phyloP scores from a whole-genome alignment of 129 eudicot genomes.

The Centaurea solstitialis region DNA sequence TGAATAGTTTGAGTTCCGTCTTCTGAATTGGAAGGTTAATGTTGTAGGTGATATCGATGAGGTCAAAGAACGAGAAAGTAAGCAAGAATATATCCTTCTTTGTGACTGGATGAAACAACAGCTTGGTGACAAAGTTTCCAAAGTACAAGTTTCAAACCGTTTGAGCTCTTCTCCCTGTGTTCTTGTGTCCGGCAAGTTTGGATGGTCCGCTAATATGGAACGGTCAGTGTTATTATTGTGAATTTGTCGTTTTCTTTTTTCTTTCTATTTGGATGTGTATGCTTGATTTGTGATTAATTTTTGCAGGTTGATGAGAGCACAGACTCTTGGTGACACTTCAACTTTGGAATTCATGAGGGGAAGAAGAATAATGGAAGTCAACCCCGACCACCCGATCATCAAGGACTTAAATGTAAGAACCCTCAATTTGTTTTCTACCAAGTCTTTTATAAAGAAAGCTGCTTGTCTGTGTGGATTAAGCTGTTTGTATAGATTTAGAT shows the following conservation, averaged over 20 bases:
- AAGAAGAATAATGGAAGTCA: slow-evolving; percentile 87
- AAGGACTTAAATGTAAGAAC: slow-evolving; percentile 77
- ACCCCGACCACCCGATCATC: slow-evolving; percentile 95
- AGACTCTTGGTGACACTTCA: slow-evolving; percentile 89
- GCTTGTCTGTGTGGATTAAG: not conserved
- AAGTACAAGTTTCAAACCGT: slow-evolving; percentile 94
- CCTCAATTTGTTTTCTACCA: too few relatives aligned
- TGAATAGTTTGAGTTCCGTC: not conserved
- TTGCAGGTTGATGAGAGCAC: slow-evolving; percentile 86
- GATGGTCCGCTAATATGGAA: slow-evolving; percentile 99
- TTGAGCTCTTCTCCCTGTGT: slow-evolving; percentile 96
- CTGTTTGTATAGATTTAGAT: not conserved
- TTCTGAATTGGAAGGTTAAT: not conserved
- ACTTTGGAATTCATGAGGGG: slow-evolving; percentile 95
- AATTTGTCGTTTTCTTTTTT: not conserved
- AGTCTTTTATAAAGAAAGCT: too few relatives aligned
- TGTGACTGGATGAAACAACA: slow-evolving; percentile 99
- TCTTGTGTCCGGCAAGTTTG: slow-evolving; percentile 96
- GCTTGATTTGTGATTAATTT: not conserved
- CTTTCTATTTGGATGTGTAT: not conserved
- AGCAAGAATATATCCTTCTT: slow-evolving; percentile 78
- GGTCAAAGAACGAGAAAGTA: slow-evolving; percentile 81
- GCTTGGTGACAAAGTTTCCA: slow-evolving; percentile 94
- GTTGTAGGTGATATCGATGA: slow-evolving; percentile 81
- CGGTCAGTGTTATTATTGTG: slow-evolving; percentile 45